These are phyloP conservation scores for Leucoagaricus sp. DNA, from an alignment of 1,284 basidiomycete species.

Conservation along the genomic window DNA sequence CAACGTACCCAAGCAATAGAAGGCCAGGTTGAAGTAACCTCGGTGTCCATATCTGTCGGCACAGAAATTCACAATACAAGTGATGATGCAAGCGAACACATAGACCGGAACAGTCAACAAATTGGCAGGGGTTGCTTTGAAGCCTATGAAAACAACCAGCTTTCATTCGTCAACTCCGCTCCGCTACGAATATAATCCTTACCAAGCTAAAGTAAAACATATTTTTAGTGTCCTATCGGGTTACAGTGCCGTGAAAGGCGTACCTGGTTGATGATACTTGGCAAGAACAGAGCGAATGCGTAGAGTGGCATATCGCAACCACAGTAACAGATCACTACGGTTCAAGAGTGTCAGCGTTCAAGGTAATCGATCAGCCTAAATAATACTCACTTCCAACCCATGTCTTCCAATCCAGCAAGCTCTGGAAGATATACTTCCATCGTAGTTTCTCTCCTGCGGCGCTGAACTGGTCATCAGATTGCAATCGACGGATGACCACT, in stretches of 20 bases:
- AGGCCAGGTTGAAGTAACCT: conserved; percentile 52
- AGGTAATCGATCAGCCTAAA: background rate
- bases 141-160: conserved; percentile 42
- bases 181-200: conserved; percentile 22
- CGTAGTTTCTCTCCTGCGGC: conserved; percentile 68
- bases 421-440: conserved; percentile 62
- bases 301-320: conserved; percentile 68
- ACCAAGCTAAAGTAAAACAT: conserved; percentile 41
- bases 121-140: conserved; percentile 71
- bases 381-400: conserved; percentile 59
- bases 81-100: conserved; percentile 62
- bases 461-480: conserved; percentile 72
- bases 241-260: no score
- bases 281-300: conserved; percentile 73
- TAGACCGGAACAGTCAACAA: conserved; percentile 73
- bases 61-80: conserved; percentile 61
- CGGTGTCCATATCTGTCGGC: conserved; percentile 63
- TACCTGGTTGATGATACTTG: conserved; percentile 70
- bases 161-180: conserved; percentile 14
- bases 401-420: conserved; percentile 73
- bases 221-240: conserved; percentile 2
- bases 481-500: conserved; percentile 65
- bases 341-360: background rate
- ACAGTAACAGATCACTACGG: conserved; percentile 54
- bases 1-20: no score